Base-by-base conservation (phyloP, 1,284 basidiomycete genomes). In the Stygiomarasmius scandens region DNA sequence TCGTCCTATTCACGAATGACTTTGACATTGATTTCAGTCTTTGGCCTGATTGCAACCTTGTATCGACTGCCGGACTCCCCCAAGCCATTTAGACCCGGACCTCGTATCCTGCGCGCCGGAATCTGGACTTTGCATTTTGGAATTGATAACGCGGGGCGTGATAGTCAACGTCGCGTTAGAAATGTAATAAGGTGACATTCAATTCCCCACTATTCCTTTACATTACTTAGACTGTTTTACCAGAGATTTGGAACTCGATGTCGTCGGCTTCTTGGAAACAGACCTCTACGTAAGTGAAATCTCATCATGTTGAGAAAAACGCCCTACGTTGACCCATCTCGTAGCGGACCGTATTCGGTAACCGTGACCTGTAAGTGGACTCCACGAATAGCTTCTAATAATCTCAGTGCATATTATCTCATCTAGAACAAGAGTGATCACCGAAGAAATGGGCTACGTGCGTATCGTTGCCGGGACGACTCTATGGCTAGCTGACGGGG, bases 71-170 rank as follows among this genome's bases (percentile, higher is more conserved):
- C 87, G 0, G 69, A 67, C 10, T 62, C 72, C 29, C 77, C 83
- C 0, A 70, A 66, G 44, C 92, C 93, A 1, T 86, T 86, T 71
- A 85, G 86, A 58, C 74, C 86, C 8, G 84, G 82, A 4, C 80
- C 89, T 10, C 79, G 90, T 20, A 78, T 93, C 20, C 77, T 96
- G 47, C 90, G 88, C n/a, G 89, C 90, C 10, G 95, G 93, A 1
- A 95, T 97, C 57, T 96, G 93, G 93, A 96, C 95, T 0, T 80
- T 96, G 25, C 94, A 96, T 71, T 96, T 96, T 69, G 92, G 92
- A 2, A 85, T 95, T 51, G 90, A 94, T 66, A 89, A 93, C 61
- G 81, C 80, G 45, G 93, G 93, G 3, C 80, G 90, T 61, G 93
- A 95, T 67, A 93, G 90, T 68, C 92, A 95, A 70, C 77, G 87